Evolutionary conservation across 169 alveolate species (phyloP), one percentile per base, ranked within the genome.

Genomic region (Plasmodium berghei): DNA sequence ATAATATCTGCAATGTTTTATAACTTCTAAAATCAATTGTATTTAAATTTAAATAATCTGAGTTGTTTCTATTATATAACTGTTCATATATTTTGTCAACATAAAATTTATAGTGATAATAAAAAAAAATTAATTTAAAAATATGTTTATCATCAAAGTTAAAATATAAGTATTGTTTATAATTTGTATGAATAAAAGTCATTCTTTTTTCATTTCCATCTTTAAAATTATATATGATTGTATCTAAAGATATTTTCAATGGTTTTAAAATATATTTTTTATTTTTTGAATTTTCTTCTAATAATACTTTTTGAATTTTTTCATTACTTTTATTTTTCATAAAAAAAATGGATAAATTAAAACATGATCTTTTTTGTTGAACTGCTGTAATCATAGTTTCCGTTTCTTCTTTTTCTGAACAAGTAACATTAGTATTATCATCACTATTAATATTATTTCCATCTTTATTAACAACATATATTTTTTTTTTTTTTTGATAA

Each of bases 11-110:
- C 18, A 77, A 34, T 2, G 89, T 77, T 16, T 77, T 77, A 24
- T 77, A 77, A 20, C 89, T 77, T 5, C 89, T 74, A 9, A 77
- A 34, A 22, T 77, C 89, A 16, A 77, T 77, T 16, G 89, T 77
- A 20, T 77, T 77, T n/a, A 77, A 45, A 22, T 77, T 77, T 18
- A 77, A 28, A 34, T 77, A 63, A 14, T 56, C 49, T 6, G 77
- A 14, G 1, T 62, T 55, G 2, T 58, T 24, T n/a, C 54, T 77
- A 4, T 45, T 62, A 22, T 5, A 1, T 18, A 62, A 77, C 1
- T 42, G 24, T 55, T 64, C 59, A n/a, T 18, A 20, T 12, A 77
- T 64, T 4, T 64, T 49, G 3, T 77, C 70, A 3, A 77, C 55
- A 64, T 77, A 77, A 26, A 49, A 12, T 20, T 54, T 56, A 64